Base-by-base conservation (phyloP, 495 filamentous ascomycete genomes). In the Penicillium turbatum region DNA sequence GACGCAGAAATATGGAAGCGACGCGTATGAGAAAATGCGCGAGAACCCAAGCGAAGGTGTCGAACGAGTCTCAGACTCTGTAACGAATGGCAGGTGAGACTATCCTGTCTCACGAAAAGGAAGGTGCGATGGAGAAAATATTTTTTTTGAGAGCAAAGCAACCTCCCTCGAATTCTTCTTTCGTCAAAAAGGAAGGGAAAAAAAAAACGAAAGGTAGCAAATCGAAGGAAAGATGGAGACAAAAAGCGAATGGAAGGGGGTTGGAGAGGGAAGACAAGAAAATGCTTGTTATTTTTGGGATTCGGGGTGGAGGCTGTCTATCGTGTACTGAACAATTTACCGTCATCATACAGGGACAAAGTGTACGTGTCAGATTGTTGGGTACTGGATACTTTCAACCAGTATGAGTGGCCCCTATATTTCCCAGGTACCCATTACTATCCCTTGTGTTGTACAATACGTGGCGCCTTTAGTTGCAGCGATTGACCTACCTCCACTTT, bases 211-310 rank as follows among this genome's bases (percentile, higher is more conserved):
- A 62, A 53, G 53, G 35, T 49, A 49, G 47, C 47, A 49, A 49
- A 39, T 38, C 46, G 56, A 66, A 61, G 48, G 61, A 67, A 61
- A 53, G 63, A 65, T 60, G 49, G 56, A 56, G 46, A 59, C 63
- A 64, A 63, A 67, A 66, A 74, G 61, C 62, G 68, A 65, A 55
- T 53, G 65, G 53, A 59, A 62, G 59, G 58, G 57, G 55, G 49
- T 55, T 40, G 54, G 54, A 51, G 47, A 53, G 47, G 15, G 41
- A 64, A 70, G 52, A 44, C 46, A 52, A 60, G 62, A 63, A 64
- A 63, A 63, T 62, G 55, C 55, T 58, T 64, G 63, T 43, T 53
- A 66, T 72, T 75, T 75, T 75, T 75, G 64, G 69, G 69, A 65
- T 59, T 53, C 56, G 64, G 64, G 56, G 46, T 37, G 44, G 43